Base-by-base conservation (phyloP, 2,329 filamentous ascomycete genomes). In the Fusarium proliferatum region DNA sequence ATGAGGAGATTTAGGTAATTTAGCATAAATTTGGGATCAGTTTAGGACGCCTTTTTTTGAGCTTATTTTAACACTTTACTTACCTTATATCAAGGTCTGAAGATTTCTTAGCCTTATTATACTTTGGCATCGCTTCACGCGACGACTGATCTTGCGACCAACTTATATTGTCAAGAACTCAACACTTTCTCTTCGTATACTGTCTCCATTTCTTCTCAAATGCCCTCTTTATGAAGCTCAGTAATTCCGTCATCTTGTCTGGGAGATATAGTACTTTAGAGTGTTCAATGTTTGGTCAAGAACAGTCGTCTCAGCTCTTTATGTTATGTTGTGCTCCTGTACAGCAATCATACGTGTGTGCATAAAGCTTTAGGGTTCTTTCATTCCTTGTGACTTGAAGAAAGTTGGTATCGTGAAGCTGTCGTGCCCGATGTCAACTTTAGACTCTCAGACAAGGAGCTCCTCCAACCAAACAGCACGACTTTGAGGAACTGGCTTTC, bases 181-280 rank as follows among this genome's bases (percentile, higher is more conserved):
- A 3, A n/a, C 17, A 3, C 9, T 16, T n/a, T n/a, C 15, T 17
- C 28, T n/a, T 11, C 9, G 33, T 33, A 48, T 30, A 11, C 13
- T 6, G 12, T n/a, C 6, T 48, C 12, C 2, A 15, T 10, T 28
- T 10, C 9, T 28, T 7, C 19, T 46, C 12, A 15, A 21, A 43
- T 28, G 1, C 8, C 11, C 23, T 28, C 23, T 2, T 17, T 17
- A 9, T 13, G 12, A 21, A 21, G 19, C 23, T 15, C 6, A 9
- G 12, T 21, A 13, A 4, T 30, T 48, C 21, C 3, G 15, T 48
- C 26, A n/a, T n/a, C 19, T n/a, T n/a, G 6, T n/a, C 45, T 16
- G 9, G 21, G 6, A 1, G 6, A 10, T n/a, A 16, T 9, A 6
- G 19, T n/a, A n/a, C 9, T n/a, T 6, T 4, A 9, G 19, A n/a